Conservation (phyloP, 192 early-diverging fungal species). For the Cetraspora pellucida region DNA sequence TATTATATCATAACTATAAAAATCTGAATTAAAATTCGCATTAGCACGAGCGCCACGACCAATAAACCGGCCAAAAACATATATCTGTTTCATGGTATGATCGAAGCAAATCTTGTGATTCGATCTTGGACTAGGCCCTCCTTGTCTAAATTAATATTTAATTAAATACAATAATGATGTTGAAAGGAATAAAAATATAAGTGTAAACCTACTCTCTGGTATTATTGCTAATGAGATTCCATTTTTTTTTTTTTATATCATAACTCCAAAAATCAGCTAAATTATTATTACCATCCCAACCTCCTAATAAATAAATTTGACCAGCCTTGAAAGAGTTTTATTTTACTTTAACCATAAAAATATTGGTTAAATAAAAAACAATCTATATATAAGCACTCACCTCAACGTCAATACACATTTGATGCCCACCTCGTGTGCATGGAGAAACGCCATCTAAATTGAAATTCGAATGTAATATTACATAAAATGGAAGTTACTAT, state of each 20-base stretch:
- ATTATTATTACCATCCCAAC: slow-evolving; percentile 90
- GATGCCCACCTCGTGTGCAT: slow-evolving; percentile 87
- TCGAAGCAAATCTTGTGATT: slow-evolving; percentile 95
- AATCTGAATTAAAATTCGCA: slow-evolving; percentile 76
- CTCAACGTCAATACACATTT: slow-evolving; percentile 90
- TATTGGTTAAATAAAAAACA: background rate
- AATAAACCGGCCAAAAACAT: slow-evolving; percentile 88
- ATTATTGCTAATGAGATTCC: slow-evolving; percentile 78
- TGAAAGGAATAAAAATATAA: too few species aligned
- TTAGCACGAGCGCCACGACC: slow-evolving; percentile 72
- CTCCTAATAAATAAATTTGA: slow-evolving; percentile 87
- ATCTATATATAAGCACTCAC: background rate
- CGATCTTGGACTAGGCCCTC: slow-evolving; percentile 85
- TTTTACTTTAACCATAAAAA: background rate
- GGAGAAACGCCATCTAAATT: slow-evolving; percentile 49
- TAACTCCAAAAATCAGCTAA: slow-evolving; percentile 90
- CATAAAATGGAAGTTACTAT: slow-evolving; percentile 9
- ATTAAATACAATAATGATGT: background rate
- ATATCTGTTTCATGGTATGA: slow-evolving; percentile 70
- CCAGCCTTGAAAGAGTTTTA: slow-evolving; percentile 39
- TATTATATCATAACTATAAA: slow-evolving; percentile 84
- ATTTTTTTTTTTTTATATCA: slow-evolving; percentile 58
- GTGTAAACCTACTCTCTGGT: slow-evolving; percentile 60
- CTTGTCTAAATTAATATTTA: slow-evolving; percentile 55
- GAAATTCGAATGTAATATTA: slow-evolving; percentile 27